A percentile compares a stretch with the other conserved stretches of the same genome.
Evolutionary conservation across 2,329 filamentous ascomycete genomes (phyloP).

Genomic region (Chaetomium olivaceum): DNA sequence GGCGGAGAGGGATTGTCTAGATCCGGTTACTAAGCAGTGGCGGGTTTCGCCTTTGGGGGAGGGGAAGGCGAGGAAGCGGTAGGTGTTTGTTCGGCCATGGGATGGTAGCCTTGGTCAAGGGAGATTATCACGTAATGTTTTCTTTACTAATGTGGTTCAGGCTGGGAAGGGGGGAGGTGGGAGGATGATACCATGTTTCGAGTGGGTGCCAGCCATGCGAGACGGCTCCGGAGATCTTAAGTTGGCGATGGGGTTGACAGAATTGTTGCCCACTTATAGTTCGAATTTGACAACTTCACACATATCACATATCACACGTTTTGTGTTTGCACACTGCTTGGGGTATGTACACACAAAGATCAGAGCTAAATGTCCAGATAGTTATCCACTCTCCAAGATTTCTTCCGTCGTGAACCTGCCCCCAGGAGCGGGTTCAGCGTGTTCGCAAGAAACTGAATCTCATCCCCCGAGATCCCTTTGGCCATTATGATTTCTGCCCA

Average conservation of each 20-base stretch:
- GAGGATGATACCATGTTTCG: neutral
- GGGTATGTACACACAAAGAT: no score
- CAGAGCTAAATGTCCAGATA: neutral
- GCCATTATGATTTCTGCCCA: conserved; percentile 3
- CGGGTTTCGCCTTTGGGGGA: conserved; percentile 22
- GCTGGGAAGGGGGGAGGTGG: no score
- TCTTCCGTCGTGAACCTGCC: neutral
- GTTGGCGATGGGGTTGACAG: neutral
- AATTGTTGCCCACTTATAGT: neutral
- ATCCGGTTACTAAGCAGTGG: conserved; percentile 35
- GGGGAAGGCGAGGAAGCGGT: conserved; percentile 9
- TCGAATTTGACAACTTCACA: neutral
- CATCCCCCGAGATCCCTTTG: neutral
- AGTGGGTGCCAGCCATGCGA: neutral
- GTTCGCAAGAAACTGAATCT: conserved; percentile 11
- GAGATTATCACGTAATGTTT: neutral
- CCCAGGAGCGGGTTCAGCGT: neutral
- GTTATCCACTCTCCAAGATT: conserved; percentile 9
- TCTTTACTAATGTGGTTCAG: neutral
- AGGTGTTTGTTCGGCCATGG: neutral
- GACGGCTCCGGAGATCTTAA: neutral
- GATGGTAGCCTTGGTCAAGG: no score
- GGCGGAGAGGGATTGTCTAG: conserved; percentile 31
- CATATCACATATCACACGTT: no score
- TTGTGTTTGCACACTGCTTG: no score